Base-by-base conservation (phyloP, 768 basidiomycete species). In the Hygrocybe coccinea region DNA sequence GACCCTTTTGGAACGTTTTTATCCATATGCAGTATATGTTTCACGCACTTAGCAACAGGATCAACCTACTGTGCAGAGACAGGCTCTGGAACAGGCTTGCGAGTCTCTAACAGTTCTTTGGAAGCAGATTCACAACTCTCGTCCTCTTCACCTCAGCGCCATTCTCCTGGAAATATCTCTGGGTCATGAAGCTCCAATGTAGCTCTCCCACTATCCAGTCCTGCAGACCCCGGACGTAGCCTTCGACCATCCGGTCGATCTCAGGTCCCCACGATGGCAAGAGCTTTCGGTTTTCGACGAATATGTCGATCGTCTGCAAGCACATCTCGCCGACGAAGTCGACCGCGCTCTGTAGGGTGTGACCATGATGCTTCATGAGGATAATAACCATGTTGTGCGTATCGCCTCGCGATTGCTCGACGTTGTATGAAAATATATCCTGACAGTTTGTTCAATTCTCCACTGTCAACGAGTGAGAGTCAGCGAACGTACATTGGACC, bases 1-100 rank as follows among this genome's bases (percentile, higher is more conserved):
- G n/a, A n/a, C n/a, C n/a, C n/a, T n/a, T n/a, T n/a, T n/a, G n/a
- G n/a, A n/a, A n/a, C n/a, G n/a, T n/a, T n/a, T n/a, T n/a, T n/a
- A n/a, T n/a, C n/a, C n/a, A n/a, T n/a, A n/a, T n/a, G n/a, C n/a
- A n/a, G n/a, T n/a, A n/a, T n/a, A n/a, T n/a, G n/a, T n/a, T n/a
- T n/a, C n/a, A n/a, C 14, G 43, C 7, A 11, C 14, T 19, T 15
- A 19, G 8, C 89, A 78, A 17, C 89, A 81, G 43, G 86, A 72
- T 48, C 81, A 73, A 58, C 91, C 84, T 63, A 1, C 84, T 80
- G 58, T 89, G 85, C 22, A 91, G 79, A 67, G 86, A n/a, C 85
- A 7, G 85, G 85, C 1, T 69, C 78, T 5, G 74, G 69, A 52
- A 77, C 73, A 39, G 86, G 85, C 58, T 81, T 80, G 29, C 71